Evolutionary conservation across 108 stramenopile genomes (phyloP), one percentile per base, ranked within the genome.

Genomic region (Mediolabrus comicus): DNA sequence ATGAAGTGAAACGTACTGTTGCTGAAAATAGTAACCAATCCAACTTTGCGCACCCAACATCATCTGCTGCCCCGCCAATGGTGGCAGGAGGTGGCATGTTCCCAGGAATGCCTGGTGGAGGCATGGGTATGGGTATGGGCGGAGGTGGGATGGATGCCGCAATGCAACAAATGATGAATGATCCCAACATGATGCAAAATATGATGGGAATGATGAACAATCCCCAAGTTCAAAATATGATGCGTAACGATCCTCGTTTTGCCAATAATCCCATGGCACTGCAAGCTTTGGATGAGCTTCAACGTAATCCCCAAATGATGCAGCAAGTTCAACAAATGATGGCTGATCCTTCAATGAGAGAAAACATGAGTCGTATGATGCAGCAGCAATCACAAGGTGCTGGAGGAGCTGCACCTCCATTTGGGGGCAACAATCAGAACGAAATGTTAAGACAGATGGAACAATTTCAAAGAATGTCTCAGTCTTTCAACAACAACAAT

Each of bases 191-290:
- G 49, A 53, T 92, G 63, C 84, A 77, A 39, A 49, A 36, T 56
- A 80, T 86, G 79, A 38, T 87, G 49, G 49, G 32, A 30, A 80
- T 89, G 86, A 54, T 92, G 59, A 82, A 81, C 68, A 88, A 92
- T 73, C 91, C 91, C 25, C 85, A 85, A 87, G 80, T 92, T 10
- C 91, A 87, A 59, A 81, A 88, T 64, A 88, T 88, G 87, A 88
- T 92, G 69, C 72, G 70, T 14, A 90, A 79, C 51, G 87, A 92
- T 79, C 91, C 91, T 17, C 85, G 84, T 35, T 49, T 92, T 14
- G 74, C 87, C 4, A 67, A 71, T 29, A 84, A 83, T 53, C 89
- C 92, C 11, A 81, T 84, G 80, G 63, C 84, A 30, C 86, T 77
- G 33, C 84, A 87, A 59, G 41, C 63, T 17, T 58, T 93, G 57